Evolutionary conservation across 225 moss, liverwort and hornwort species (phyloP), one percentile per base, ranked within the genome.

Genomic region (Pseudisothecium myosuroides): DNA sequence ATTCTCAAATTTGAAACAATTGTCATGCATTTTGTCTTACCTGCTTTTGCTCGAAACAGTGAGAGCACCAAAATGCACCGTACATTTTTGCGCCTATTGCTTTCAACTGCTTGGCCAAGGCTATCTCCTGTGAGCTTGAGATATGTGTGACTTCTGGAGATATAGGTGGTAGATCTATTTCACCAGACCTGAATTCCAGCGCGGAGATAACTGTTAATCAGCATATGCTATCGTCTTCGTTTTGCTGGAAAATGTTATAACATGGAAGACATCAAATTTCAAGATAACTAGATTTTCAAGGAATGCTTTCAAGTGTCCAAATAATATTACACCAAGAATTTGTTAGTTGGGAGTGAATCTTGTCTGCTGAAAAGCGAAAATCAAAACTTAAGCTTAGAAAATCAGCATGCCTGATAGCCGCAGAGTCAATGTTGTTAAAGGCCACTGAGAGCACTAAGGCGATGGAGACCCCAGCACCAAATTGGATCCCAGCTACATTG

Each of bases 41-140:
- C 95, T 97, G 95, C 91, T 99, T 99, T 89, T 99, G 99, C 90
- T 99, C 99, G 69, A 94, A 96, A 91, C 99, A 99, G 88, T 99
- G 99, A 87, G 99, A 97, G 90, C 99, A 99, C 99, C 97, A 99
- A 87, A 99, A 99, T 69, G 99, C 99, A 71, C 99, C 97, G 56
- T 95, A 99, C 99, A 99, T 99, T 90, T 95, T 97, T 63, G 99
- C 99, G 36, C 99, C 99, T 83, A 99, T 89, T 43, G 95, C 94
- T 83, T 95, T 95, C 88, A 99, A 91, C 89, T 96, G 94, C 89
- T 96, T 99, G 66, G 99, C 99, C 86, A 99, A 87, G 64, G 87
- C 88, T 59, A 99, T 88, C 88, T 94, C 95, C 80, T 83, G 91
- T 81, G 94, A 58, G 67, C 93, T 96, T 81, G 99, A 99, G 83